Percentiles rank a stretch among this genome's conserved stretches.
Evolutionary conservation across 2,329 filamentous ascomycete genomes (phyloP).

Genomic region (Fusarium caatingaense): DNA sequence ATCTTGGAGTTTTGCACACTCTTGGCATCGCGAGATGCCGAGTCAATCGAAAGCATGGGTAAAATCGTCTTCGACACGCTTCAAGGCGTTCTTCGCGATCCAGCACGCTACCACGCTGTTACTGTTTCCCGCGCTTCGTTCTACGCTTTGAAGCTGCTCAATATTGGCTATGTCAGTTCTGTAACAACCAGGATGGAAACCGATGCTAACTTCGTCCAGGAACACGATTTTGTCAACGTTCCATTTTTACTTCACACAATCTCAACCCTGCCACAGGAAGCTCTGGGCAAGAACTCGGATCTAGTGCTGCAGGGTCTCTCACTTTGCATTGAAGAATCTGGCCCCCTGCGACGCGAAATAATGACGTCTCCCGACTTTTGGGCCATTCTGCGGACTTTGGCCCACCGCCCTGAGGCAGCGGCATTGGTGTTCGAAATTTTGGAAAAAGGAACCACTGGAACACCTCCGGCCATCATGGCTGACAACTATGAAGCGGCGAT

Average conservation of each 20-base stretch:
- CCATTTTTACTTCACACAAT: slow-evolving; percentile 93
- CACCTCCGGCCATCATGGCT: slow-evolving; percentile 86
- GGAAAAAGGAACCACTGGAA: slow-evolving; percentile 77
- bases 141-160: slow-evolving; percentile 85
- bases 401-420: slow-evolving; percentile 75
- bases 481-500: slow-evolving; percentile 96
- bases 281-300: slow-evolving; percentile 79
- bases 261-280: slow-evolving; percentile 83
- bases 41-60: slow-evolving; percentile 78
- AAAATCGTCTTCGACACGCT: slow-evolving; percentile 83
- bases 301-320: slow-evolving; percentile 83
- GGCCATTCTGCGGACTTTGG: slow-evolving; percentile 84
- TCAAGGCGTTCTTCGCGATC: slow-evolving; percentile 84
- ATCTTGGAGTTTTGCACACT: slow-evolving; percentile 91
- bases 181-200: background rate
- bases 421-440: slow-evolving; percentile 88
- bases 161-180: slow-evolving; percentile 81
- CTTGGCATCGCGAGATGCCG: slow-evolving; percentile 78
- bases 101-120: slow-evolving; percentile 82
- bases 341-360: slow-evolving; percentile 86
- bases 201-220: slow-evolving; percentile 60
- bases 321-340: slow-evolving; percentile 81
- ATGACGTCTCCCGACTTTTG: slow-evolving; percentile 98
- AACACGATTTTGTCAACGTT: slow-evolving; percentile 90
- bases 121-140: slow-evolving; percentile 85